Percentiles rank a stretch among this genome's conserved stretches.
These are phyloP conservation scores for Hyaloscypha variabilis DNA, from an alignment of 495 filamentous ascomycete genomes.

Conservation along the genomic window DNA sequence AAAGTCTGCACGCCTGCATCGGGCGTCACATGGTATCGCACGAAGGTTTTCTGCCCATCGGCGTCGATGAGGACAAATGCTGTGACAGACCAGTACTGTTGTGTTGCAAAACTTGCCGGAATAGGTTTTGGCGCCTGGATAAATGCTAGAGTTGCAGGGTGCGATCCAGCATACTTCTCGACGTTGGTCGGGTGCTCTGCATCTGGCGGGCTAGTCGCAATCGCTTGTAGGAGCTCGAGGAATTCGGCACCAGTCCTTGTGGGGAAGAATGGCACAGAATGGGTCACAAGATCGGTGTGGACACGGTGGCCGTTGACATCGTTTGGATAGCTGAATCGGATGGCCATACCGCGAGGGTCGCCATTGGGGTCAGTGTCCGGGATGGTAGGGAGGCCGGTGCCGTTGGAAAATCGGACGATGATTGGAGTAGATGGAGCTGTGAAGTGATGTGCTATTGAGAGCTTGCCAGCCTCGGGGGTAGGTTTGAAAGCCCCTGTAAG, in stretches of 20 bases:
- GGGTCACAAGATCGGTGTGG: conserved; percentile 58
- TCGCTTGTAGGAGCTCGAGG: conserved; percentile 46
- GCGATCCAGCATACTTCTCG: conserved; percentile 42
- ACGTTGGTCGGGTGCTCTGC: no score
- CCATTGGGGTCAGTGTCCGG: conserved; percentile 51
- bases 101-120: conserved; percentile 45
- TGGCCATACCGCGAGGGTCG: conserved; percentile 52
- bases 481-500: conserved; percentile 53
- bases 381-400: conserved; percentile 51
- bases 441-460: conserved; percentile 55
- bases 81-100: conserved; percentile 49
- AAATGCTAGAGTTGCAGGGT: conserved; percentile 49
- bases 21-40: conserved; percentile 50
- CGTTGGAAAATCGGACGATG: conserved; percentile 50
- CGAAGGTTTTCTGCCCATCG: conserved; percentile 42
- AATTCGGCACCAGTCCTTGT: conserved; percentile 49
- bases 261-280: conserved; percentile 52
- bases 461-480: conserved; percentile 40
- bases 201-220: conserved; percentile 33
- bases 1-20: conserved; percentile 39
- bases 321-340: conserved; percentile 54
- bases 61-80: conserved; percentile 50
- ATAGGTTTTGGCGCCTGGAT: conserved; percentile 48
- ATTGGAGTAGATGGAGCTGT: conserved; percentile 45
- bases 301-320: conserved; percentile 45